A percentile compares a stretch with the other conserved stretches of the same genome.
phyloP scores from a whole-genome alignment of 2,329 filamentous ascomycete genomes.

The Chrysosphaeria jannelii region DNA sequence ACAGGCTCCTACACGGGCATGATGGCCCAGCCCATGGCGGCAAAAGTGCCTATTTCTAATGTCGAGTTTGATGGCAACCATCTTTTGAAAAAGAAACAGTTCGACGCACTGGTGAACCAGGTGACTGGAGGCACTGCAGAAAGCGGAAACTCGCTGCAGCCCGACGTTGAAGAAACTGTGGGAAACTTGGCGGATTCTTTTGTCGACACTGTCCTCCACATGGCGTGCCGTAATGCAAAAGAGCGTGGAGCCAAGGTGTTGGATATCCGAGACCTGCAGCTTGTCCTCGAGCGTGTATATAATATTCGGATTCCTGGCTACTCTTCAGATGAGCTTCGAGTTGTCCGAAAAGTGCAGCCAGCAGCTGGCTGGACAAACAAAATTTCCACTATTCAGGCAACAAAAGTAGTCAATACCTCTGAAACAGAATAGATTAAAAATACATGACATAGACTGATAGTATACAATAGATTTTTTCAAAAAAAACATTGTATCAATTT shows the following conservation, averaged over 20 bases:
- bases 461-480: no score
- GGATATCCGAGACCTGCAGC: conserved; percentile 64
- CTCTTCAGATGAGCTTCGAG: conserved; percentile 76
- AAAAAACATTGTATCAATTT: no score
- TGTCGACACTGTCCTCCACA: conserved; percentile 66
- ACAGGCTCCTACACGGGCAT: conserved; percentile 52
- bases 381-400: conserved; percentile 86
- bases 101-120: conserved; percentile 82
- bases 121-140: conserved; percentile 58
- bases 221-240: conserved; percentile 75
- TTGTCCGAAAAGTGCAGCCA: conserved; percentile 77
- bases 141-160: conserved; percentile 47
- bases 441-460: no score
- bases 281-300: conserved; percentile 58
- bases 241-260: conserved; percentile 71
- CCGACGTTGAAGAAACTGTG: conserved; percentile 89
- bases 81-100: conserved; percentile 89
- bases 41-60: conserved; percentile 54
- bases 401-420: conserved; percentile 45
- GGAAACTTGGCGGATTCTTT: conserved; percentile 81
- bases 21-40: conserved; percentile 62
- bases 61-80: conserved; percentile 80
- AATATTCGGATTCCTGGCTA: conserved; percentile 87
- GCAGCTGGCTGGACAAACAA: conserved; percentile 77
- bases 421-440: conserved; percentile 3